phyloP scores from a whole-genome alignment of 805 yeast species.

The Pichia scutulata region DNA sequence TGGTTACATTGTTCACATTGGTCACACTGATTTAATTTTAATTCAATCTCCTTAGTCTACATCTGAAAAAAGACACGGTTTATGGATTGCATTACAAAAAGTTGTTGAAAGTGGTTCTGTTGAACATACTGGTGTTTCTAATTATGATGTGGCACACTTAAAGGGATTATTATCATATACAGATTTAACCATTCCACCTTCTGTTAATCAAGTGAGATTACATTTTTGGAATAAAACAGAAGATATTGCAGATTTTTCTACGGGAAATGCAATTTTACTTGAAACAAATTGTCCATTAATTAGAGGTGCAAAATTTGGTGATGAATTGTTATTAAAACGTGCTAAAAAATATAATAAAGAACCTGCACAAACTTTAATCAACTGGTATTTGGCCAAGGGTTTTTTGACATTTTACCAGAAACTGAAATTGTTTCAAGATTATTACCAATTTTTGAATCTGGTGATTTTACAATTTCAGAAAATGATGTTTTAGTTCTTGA shows the following conservation, averaged over 20 bases:
- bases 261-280: conserved; percentile 36
- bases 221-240: conserved; percentile 40
- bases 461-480: conserved; percentile 32
- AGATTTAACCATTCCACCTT: conserved; percentile 36
- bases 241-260: conserved; percentile 37
- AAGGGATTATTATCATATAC: conserved; percentile 32
- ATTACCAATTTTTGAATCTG: conserved; percentile 32
- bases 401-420: conserved; percentile 33
- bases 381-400: conserved; percentile 63
- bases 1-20: conserved; percentile 42
- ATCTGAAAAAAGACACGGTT: conserved; percentile 32
- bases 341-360: conserved; percentile 41
- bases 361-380: conserved; percentile 51
- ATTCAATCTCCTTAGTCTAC: conserved; percentile 43
- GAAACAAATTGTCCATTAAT: conserved; percentile 64
- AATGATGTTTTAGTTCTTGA: conserved; percentile 31
- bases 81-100: conserved; percentile 50
- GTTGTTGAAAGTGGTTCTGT: conserved; percentile 41
- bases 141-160: conserved; percentile 48
- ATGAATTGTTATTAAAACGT: conserved; percentile 34
- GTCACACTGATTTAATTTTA: conserved; percentile 45
- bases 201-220: conserved; percentile 42
- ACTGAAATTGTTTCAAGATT: conserved; percentile 27
- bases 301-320: conserved; percentile 39
- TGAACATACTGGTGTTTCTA: conserved; percentile 53